Evolutionary conservation across 106 monocot species (phyloP).

Genomic region (Dioscorea dumetorum): DNA sequence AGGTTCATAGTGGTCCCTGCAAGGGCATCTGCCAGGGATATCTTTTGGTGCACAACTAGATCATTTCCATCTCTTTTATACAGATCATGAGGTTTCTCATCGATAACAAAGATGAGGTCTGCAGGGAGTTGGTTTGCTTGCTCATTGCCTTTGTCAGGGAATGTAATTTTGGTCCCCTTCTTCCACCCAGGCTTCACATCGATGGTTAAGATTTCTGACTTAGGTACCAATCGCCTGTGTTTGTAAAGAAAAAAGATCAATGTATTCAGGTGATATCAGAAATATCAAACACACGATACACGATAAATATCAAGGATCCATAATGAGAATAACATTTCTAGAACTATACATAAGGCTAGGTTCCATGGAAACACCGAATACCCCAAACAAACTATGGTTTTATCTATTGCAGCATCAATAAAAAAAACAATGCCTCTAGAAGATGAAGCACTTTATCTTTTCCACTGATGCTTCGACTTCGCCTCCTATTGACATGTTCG

Average conservation of each 20-base stretch:
- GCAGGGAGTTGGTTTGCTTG: conserved; percentile 41
- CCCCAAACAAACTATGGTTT: no score
- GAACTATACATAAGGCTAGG: no score
- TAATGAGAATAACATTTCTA: no score
- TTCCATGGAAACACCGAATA: no score
- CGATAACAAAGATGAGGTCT: conserved; percentile 72
- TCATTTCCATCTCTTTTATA: conserved; percentile 84
- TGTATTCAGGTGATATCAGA: no score
- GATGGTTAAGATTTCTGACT: conserved; percentile 65
- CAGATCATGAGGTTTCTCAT: conserved; percentile 76
- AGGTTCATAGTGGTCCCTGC: conserved; percentile 40
- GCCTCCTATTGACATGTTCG: no score
- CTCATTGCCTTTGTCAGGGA: conserved; percentile 72
- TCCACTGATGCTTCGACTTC: no score
- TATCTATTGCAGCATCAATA: no score
- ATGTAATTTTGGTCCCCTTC: conserved; percentile 86
- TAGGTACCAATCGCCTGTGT: conserved; percentile 38
- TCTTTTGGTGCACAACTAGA: conserved; percentile 39
- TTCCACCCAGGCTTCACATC: conserved; percentile 91
- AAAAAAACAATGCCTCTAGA: no score
- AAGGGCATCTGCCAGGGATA: conserved; percentile 66
- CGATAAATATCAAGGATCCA: no score
- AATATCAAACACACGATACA: no score
- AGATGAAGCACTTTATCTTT: no score
- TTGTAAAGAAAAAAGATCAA: not conserved